Percentiles rank a stretch among this genome's conserved stretches.
These are phyloP conservation scores for Stephania cephalantha DNA, from an alignment of 164 flowering plant genomes.

Conservation along the genomic window DNA sequence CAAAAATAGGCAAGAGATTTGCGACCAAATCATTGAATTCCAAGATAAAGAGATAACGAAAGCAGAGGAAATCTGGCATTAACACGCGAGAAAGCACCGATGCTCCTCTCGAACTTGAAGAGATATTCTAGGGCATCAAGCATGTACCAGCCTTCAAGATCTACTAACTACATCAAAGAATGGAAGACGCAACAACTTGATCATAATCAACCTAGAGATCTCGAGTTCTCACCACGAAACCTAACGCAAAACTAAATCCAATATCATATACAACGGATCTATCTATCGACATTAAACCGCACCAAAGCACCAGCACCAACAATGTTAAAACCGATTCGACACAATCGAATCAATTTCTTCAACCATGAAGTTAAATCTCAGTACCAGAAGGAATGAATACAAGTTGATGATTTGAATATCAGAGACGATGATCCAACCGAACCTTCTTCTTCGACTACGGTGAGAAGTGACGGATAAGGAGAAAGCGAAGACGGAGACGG, in stretches of 20 bases:
- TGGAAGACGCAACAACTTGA: not conserved
- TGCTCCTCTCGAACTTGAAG: not conserved
- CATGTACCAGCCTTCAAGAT: not conserved
- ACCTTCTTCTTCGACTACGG: not conserved
- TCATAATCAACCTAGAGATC: not conserved
- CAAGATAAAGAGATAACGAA: not conserved
- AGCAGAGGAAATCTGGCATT: not conserved
- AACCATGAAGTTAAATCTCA: not conserved
- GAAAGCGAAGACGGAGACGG: not conserved
- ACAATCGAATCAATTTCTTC: not conserved
- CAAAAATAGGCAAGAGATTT: not conserved
- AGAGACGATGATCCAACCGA: not conserved
- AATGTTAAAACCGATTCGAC: not conserved
- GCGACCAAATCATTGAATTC: not conserved
- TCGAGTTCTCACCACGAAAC: not conserved
- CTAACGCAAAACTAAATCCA: not conserved
- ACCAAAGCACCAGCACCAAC: not conserved
- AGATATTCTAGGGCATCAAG: not conserved
- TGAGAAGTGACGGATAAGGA: constrained; percentile 1
- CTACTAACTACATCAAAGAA: not conserved
- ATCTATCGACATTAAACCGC: not conserved
- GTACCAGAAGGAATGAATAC: not conserved
- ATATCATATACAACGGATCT: not conserved
- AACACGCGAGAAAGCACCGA: not conserved
- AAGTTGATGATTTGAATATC: not conserved